These are phyloP conservation scores for Lenwebbia sp. DNA, from an alignment of 345 rosid species.

Conservation along the genomic window DNA sequence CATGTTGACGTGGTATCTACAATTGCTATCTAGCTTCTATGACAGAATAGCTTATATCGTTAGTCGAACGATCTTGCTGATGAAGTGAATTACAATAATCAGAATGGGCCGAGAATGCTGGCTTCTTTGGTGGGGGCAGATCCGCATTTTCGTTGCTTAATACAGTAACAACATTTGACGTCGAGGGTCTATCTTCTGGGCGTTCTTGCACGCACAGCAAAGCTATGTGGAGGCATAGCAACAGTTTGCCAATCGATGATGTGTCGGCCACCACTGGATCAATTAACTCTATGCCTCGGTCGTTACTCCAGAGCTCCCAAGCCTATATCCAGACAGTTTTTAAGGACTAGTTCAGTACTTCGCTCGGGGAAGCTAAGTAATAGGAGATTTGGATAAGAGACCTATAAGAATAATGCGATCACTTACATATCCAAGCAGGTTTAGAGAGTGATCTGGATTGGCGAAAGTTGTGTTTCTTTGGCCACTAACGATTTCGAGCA, in stretches of 20 bases:
- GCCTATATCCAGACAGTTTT: constrained; percentile 1
- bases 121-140: constrained; percentile 10
- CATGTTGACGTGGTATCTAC: background rate
- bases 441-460: background rate
- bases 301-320: constrained; percentile 6
- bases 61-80: background rate
- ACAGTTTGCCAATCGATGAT: background rate
- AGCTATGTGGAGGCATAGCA: constrained; percentile 14
- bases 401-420: background rate
- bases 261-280: background rate
- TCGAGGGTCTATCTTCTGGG: constrained; percentile 12
- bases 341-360: background rate
- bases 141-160: background rate
- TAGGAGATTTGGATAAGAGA: background rate
- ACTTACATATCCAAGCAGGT: constrained; percentile 10
- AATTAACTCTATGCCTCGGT: constrained; percentile 5
- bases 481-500: constrained; percentile 16
- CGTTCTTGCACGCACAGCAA: constrained; percentile 21
- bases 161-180: constrained; percentile 6
- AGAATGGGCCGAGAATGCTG: constrained; percentile 2
- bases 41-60: background rate
- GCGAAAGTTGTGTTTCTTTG: background rate
- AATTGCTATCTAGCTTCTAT: constrained; percentile 1
- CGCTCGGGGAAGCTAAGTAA: background rate
- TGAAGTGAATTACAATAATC: background rate